Base-by-base conservation (phyloP, 1,284 basidiomycete genomes). In the Apiotrichum veenhuisii region DNA sequence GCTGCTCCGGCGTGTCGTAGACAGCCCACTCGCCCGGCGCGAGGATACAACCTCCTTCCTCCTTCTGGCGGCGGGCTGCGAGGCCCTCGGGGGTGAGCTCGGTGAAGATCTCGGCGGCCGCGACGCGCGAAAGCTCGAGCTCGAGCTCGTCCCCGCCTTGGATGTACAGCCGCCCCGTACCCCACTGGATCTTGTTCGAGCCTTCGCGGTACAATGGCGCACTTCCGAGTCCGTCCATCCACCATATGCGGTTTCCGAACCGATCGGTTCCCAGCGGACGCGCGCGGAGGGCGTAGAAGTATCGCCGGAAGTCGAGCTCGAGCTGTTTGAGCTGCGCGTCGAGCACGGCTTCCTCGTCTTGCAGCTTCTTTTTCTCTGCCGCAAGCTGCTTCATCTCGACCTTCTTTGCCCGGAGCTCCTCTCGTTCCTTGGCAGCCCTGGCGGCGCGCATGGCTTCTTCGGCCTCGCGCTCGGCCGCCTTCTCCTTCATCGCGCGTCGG, bases 231-330 rank as follows among this genome's bases (percentile, higher is more conserved):
- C 96, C 95, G 77, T 98, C 95, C 72, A 98, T 90, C 95, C 95
- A 98, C 93, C 94, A 98, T 61, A 97, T 83, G 34, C 89, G 85
- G 74, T 96, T 95, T 69, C 89, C 87, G 77, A 97, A 98, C 53
- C 95, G 82, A 74, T 98, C 96, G 63, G 84, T 82, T 3, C 96
- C 95, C 46, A 98, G 69, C 1, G 94, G 91, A 66, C 89, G 88
- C 43, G 91, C 85, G 46, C 95, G 83, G 41, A 94, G 83, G 9
- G 87, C 85, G 55, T 89, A 88, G 33, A 91, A 80, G 57, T 90
- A 81, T 67, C 91, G 87, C 58, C 95, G 82, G 78, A 97, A 98
- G 64, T 98, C 95, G 54, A 90, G 85, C 72, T 98, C 94, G 61
- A 96, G 89, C 55, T 83, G 83, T 66, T 92, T 90, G 30, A 97